Percentiles rank a stretch among this genome's conserved stretches.
Conservation (phyloP, 2,329 filamentous ascomycete species). For the Clarireedia monteithiana region DNA sequence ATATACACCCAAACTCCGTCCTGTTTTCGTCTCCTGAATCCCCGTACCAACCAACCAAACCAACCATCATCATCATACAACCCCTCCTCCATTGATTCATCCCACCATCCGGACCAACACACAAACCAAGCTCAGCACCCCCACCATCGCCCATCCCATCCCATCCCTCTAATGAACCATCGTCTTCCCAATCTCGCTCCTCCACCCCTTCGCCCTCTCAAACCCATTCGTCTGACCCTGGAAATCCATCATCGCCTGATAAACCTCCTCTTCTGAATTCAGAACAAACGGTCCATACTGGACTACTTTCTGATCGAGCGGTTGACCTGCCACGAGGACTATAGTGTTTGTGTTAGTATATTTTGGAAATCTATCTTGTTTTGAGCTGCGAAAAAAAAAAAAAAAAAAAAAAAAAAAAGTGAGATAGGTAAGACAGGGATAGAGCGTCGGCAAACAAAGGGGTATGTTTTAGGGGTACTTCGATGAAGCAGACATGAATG, state of each 20-base stretch:
- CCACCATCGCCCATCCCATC: no score
- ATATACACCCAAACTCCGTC: background rate
- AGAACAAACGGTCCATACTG: constrained; percentile 86
- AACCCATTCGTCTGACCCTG: constrained; percentile 69
- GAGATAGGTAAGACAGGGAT: background rate
- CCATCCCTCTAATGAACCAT: constrained; percentile 13
- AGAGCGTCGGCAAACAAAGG: background rate
- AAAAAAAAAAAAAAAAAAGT: background rate
- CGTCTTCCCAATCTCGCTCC: constrained; percentile 75
- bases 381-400: background rate
- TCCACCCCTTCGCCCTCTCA: constrained; percentile 70
- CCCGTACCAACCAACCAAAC: background rate
- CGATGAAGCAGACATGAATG: no score
- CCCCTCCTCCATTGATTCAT: background rate
- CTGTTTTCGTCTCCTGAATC: background rate
- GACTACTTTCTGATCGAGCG: constrained; percentile 71
- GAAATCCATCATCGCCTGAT: constrained; percentile 70
- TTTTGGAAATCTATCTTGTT: background rate
- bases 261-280: constrained; percentile 62
- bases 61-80: background rate
- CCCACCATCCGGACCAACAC: no score
- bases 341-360: constrained; percentile 11
- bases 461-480: background rate
- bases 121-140: no score
- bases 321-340: constrained; percentile 70